Percentiles rank a stretch among this genome's conserved stretches.
Evolutionary conservation across 441 rosid species (phyloP).

Genomic region (Metrosideros polymorpha): DNA sequence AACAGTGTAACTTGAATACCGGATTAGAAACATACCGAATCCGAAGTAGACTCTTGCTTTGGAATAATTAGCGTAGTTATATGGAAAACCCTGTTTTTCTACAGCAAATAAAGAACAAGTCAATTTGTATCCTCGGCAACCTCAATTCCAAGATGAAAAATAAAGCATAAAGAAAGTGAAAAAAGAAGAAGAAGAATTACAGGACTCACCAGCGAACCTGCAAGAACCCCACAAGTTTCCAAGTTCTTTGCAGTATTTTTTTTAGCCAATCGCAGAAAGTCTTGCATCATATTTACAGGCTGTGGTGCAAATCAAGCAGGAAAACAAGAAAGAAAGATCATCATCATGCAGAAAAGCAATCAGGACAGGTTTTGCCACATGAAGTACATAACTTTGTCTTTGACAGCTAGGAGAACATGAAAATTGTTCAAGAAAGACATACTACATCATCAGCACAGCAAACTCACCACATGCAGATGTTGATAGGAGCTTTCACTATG

Average conservation of each 20-base stretch:
- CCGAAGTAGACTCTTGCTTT: conserved; percentile 97
- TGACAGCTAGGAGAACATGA: not conserved
- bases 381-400: not conserved
- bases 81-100: conserved; percentile 95
- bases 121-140: not conserved
- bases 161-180: not conserved
- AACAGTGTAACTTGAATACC: not conserved
- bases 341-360: conserved; percentile 1
- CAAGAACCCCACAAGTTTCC: conserved; percentile 95
- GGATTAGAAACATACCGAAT: conserved; percentile 45
- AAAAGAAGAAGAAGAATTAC: not conserved
- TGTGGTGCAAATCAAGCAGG: conserved; percentile 16
- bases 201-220: conserved; percentile 80
- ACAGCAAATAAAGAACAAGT: not conserved
- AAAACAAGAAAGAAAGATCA: conserved; percentile 1
- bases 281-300: conserved; percentile 87
- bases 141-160: not conserved
- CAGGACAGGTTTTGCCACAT: not conserved
- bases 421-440: not conserved
- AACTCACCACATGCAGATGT: conserved; percentile 80
- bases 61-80: conserved; percentile 88
- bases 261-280: conserved; percentile 74
- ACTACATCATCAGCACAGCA: not conserved
- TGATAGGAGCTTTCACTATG: conserved; percentile 56
- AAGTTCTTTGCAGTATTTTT: conserved; percentile 74